Percentiles rank a stretch among this genome's conserved stretches.
Evolutionary conservation across 225 moss, liverwort and hornwort genomes (phyloP).

Genomic region (Marchantia paleacea): DNA sequence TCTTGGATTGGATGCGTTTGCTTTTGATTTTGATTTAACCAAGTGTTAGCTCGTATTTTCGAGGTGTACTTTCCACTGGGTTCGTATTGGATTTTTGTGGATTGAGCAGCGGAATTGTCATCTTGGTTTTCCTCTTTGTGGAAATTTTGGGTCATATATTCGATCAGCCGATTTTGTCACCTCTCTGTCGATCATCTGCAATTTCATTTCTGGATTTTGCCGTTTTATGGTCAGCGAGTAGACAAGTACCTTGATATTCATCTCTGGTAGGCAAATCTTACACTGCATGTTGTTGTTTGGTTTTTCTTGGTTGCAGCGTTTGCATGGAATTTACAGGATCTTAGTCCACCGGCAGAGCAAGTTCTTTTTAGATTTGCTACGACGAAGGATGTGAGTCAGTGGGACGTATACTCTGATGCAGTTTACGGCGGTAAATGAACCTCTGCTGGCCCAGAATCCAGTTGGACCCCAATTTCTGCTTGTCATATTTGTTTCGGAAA

Average conservation of each 20-base stretch:
- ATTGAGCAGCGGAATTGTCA: background rate
- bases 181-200: background rate
- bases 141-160: background rate
- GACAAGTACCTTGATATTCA: too few relatives aligned
- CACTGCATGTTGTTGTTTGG: too few relatives aligned
- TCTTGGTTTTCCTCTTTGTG: background rate
- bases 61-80: background rate
- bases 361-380: conserved; percentile 68
- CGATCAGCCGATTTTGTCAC: background rate
- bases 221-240: too few relatives aligned
- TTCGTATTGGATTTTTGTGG: background rate
- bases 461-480: background rate
- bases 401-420: conserved; percentile 77
- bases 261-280: too few relatives aligned
- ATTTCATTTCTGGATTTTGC: too few relatives aligned
- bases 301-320: conserved; percentile 37
- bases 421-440: conserved; percentile 58
- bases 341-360: conserved; percentile 73
- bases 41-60: background rate
- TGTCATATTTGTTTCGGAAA: background rate
- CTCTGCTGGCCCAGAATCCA: background rate
- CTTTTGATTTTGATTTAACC: background rate
- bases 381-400: conserved; percentile 50
- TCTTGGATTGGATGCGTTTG: background rate
- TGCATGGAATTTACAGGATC: conserved; percentile 78